These are phyloP conservation scores for Phaeosphaeria sp. DNA, from an alignment of 2,329 filamentous ascomycete species.

Conservation along the genomic window DNA sequence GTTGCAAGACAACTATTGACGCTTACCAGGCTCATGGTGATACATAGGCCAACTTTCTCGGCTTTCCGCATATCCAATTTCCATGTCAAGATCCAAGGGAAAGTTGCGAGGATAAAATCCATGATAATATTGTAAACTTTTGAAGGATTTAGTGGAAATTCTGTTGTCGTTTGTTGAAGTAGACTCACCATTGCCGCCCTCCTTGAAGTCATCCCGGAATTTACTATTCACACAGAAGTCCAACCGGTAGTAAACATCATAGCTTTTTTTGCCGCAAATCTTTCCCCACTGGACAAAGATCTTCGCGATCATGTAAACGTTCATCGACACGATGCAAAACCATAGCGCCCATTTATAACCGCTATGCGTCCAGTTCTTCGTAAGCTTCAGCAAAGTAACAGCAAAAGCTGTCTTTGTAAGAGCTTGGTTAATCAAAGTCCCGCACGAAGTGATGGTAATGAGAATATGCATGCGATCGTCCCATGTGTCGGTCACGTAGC, in stretches of 20 bases:
- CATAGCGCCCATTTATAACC: slow-evolving; percentile 52
- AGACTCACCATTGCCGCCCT: slow-evolving; percentile 57
- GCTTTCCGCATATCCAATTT: slow-evolving; percentile 55
- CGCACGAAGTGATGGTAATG: slow-evolving; percentile 54
- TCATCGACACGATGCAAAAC: slow-evolving; percentile 60
- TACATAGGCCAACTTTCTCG: slow-evolving; percentile 59
- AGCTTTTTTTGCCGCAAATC: slow-evolving; percentile 51
- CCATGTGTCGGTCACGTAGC: slow-evolving; percentile 57
- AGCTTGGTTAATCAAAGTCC: slow-evolving; percentile 47
- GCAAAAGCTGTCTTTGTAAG: slow-evolving; percentile 49
- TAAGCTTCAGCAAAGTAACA: slow-evolving; percentile 52
- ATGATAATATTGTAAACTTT: slow-evolving; percentile 62
- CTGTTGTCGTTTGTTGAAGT: background rate
- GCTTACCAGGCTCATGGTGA: slow-evolving; percentile 56
- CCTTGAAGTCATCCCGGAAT: slow-evolving; percentile 55
- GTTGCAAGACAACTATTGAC: background rate
- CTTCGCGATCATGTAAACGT: slow-evolving; percentile 56
- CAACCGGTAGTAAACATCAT: slow-evolving; percentile 57
- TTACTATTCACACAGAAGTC: slow-evolving; percentile 53
- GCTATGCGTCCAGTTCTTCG: slow-evolving; percentile 45
- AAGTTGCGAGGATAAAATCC: slow-evolving; percentile 59
- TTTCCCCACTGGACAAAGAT: slow-evolving; percentile 59
- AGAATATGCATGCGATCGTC: slow-evolving; percentile 61
- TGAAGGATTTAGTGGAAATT: slow-evolving; percentile 4
- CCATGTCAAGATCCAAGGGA: slow-evolving; percentile 60